Evolutionary conservation across 352 stramenopile genomes (phyloP).

Genomic region (Hyaloperonospora brassicae): DNA sequence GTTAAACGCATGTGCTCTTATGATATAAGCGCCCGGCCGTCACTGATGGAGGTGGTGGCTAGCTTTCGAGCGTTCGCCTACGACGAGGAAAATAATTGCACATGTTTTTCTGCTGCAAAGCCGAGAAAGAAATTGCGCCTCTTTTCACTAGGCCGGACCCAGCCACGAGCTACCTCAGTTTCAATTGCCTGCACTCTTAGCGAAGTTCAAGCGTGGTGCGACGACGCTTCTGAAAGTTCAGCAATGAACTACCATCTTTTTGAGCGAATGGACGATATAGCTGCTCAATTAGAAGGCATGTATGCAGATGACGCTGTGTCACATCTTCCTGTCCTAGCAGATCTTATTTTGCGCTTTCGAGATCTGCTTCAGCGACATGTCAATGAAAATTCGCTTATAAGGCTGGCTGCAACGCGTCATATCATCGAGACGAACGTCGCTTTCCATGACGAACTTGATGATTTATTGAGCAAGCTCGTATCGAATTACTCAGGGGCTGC

Average conservation of each 20-base stretch:
- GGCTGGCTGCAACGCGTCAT: slow-evolving; percentile 22
- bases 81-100: slow-evolving; percentile 14
- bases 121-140: slow-evolving; percentile 9
- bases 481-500: slow-evolving; percentile 14
- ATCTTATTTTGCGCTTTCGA: slow-evolving; percentile 18
- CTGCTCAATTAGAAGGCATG: slow-evolving; percentile 14
- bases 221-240: slow-evolving; percentile 22
- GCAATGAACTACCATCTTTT: slow-evolving; percentile 24
- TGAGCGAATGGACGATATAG: slow-evolving; percentile 22
- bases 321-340: slow-evolving; percentile 8
- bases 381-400: slow-evolving; percentile 19
- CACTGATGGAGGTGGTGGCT: slow-evolving; percentile 17
- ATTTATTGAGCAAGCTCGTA: slow-evolving; percentile 15
- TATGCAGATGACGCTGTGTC: slow-evolving; percentile 1
- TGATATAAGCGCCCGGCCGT: slow-evolving; percentile 13
- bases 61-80: slow-evolving; percentile 25
- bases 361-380: slow-evolving; percentile 22
- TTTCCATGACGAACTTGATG: slow-evolving; percentile 19
- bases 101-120: slow-evolving; percentile 9
- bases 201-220: slow-evolving; percentile 25
- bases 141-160: slow-evolving; percentile 6
- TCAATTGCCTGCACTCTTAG: slow-evolving; percentile 18
- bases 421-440: slow-evolving; percentile 11
- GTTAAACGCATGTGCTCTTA: slow-evolving; percentile 23
- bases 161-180: slow-evolving; percentile 11